Evolutionary conservation across 345 rosid genomes (phyloP), one percentile per base, ranked within the genome.

Genomic region (Heritiera littoralis): DNA sequence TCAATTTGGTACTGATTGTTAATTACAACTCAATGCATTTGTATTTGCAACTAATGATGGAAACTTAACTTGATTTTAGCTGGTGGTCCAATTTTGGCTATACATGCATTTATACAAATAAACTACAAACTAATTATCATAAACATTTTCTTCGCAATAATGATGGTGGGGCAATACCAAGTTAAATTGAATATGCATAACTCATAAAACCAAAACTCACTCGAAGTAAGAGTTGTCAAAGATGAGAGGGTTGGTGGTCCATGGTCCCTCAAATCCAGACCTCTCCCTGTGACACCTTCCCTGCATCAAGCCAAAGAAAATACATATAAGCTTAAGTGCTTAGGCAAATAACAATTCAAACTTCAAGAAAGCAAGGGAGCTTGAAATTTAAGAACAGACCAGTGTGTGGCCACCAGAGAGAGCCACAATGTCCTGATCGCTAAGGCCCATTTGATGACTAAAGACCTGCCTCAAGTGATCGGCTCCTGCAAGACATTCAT

Each of bases 261-360:
- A 96, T 14, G 98, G 81, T 56, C 98, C 99, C 81, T 94, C 99
- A 77, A 94, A 94, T 60, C 99, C 99, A 79, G 99, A 96, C 80
- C 99, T 88, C 79, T 96, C 99, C 85, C 89, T 92, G 92, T 96
- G 99, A 88, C 92, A 86, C 81, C 93, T 89, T 79, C 99, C 99
- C 99, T 94, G 81, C 9, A 83, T 32, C 65, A 43, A 23, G 11
- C 4, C 40, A 41, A 7, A 59, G 18, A 49, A 65, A 77, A 55
- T 1, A 54, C 48, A 20, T 0, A 58, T 11, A 32, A 12, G 2
- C 2, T 11, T 23, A 58, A 74, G 15, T 3, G 1, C 9, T 9
- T 35, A 41, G 13, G 15, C 54, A 72, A 41, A 75, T 4, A 43
- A 20, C 23, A 45, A 7, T 17, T 35, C 60, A 49, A n/a, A 7